Conservation (phyloP, 1,284 basidiomycete genomes). For the Rhodotorula sp. region DNA sequence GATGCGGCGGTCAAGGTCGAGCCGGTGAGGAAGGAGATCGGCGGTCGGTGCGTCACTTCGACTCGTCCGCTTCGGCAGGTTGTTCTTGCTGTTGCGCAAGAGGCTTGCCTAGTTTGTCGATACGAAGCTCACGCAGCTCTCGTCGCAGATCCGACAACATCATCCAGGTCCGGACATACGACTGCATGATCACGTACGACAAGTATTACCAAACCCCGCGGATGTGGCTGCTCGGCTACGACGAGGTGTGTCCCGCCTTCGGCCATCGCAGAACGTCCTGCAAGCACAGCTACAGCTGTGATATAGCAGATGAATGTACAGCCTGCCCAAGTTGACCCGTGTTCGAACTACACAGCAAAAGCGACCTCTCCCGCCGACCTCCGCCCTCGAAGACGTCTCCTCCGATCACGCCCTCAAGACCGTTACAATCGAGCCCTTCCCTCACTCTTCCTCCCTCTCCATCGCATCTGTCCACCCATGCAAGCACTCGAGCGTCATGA, state of each 20-base stretch:
- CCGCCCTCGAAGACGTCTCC: constrained; percentile 97
- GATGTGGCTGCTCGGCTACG: constrained; percentile 91
- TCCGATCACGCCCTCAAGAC: constrained; percentile 98
- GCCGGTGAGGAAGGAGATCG: constrained; percentile 45
- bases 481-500: constrained; percentile 99
- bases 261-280: constrained; percentile 36
- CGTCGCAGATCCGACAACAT: constrained; percentile 61
- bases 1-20: constrained; percentile 59
- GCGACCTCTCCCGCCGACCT: constrained; percentile 74
- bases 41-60: constrained; percentile 34
- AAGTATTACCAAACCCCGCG: constrained; percentile 97
- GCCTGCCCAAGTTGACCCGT: no score
- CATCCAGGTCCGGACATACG: constrained; percentile 94
- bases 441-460: constrained; percentile 66
- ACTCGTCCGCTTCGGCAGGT: constrained; percentile 45
- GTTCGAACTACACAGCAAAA: constrained; percentile 61
- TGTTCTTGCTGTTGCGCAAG: not conserved
- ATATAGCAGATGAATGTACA: no score
- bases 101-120: not conserved
- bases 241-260: constrained; percentile 64
- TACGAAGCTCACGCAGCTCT: not conserved
- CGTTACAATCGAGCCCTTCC: constrained; percentile 97
- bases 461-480: constrained; percentile 94
- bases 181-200: constrained; percentile 99
- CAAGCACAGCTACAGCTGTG: no score